A percentile compares a stretch with the other conserved stretches of the same genome.
Evolutionary conservation across 768 basidiomycete genomes (phyloP).

Genomic region (Amylocystis lapponica): DNA sequence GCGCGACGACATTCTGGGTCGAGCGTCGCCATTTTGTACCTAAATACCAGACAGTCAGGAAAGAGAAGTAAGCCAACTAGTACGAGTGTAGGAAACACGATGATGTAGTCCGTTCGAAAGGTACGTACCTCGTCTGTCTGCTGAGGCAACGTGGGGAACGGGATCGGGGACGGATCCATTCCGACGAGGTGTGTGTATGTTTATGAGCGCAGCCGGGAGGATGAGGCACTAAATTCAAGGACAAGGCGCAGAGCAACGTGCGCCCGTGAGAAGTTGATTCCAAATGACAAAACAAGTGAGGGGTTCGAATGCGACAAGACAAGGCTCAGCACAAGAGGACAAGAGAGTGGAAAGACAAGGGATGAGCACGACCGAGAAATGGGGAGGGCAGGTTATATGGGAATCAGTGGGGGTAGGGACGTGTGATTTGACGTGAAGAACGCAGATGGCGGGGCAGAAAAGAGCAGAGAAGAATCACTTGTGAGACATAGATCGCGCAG

Average conservation of each 20-base stretch:
- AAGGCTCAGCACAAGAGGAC: constrained; percentile 4
- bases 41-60: constrained; percentile 1
- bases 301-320: constrained; percentile 1
- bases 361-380: not conserved
- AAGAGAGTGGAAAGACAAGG: constrained; percentile 1
- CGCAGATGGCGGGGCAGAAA: constrained; percentile 4
- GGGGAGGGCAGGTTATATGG: not conserved
- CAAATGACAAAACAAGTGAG: constrained; percentile 12
- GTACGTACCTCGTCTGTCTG: constrained; percentile 8
- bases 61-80: constrained; percentile 7
- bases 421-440: too few relatives aligned
- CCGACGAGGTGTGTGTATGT: too few relatives aligned
- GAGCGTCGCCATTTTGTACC: constrained; percentile 8
- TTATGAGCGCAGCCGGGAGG: not conserved
- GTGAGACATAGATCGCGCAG: not conserved
- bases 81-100: not conserved
- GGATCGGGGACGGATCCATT: constrained; percentile 11
- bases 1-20: constrained; percentile 13
- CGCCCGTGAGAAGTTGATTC: constrained; percentile 4
- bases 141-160: constrained; percentile 14
- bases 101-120: constrained; percentile 6
- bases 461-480: not conserved
- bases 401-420: not conserved
- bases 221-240: not conserved
- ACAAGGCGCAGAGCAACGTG: not conserved